Conservation (phyloP, 148 eudicot genomes). For the Nepenthes gracilis region DNA sequence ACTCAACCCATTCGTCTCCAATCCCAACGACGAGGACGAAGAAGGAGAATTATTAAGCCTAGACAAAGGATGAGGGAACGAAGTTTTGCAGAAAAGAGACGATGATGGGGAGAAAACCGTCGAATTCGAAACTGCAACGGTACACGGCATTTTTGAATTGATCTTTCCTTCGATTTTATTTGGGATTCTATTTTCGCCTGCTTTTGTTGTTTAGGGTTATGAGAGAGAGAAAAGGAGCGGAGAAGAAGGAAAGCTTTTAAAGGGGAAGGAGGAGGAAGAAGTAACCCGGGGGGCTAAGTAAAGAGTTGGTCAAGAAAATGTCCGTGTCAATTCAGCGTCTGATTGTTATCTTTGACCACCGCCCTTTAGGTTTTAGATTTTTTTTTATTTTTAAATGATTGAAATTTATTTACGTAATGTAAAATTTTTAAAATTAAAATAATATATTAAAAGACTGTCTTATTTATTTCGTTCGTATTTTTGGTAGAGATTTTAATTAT, state of each 20-base stretch:
- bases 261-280: neutral
- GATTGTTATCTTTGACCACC: neutral
- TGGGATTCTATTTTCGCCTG: neutral
- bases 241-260: too few relatives aligned
- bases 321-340: neutral
- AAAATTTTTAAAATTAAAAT: too few relatives aligned
- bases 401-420: too few relatives aligned
- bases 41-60: constrained; percentile 13
- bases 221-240: too few relatives aligned
- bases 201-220: neutral
- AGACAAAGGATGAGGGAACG: constrained; percentile 13
- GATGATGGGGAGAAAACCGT: constrained; percentile 62
- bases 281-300: neutral
- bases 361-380: too few relatives aligned
- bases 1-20: too few relatives aligned
- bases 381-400: too few relatives aligned
- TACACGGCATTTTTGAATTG: constrained; percentile 7
- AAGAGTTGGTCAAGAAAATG: neutral
- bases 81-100: constrained; percentile 19
- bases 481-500: too few relatives aligned
- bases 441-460: too few relatives aligned
- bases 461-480: too few relatives aligned
- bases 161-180: neutral
- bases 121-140: constrained; percentile 55
- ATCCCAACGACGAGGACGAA: constrained; percentile 7